Base-by-base conservation (phyloP, 2,329 filamentous ascomycete genomes). In the Stagonosporopsis vannaccii region DNA sequence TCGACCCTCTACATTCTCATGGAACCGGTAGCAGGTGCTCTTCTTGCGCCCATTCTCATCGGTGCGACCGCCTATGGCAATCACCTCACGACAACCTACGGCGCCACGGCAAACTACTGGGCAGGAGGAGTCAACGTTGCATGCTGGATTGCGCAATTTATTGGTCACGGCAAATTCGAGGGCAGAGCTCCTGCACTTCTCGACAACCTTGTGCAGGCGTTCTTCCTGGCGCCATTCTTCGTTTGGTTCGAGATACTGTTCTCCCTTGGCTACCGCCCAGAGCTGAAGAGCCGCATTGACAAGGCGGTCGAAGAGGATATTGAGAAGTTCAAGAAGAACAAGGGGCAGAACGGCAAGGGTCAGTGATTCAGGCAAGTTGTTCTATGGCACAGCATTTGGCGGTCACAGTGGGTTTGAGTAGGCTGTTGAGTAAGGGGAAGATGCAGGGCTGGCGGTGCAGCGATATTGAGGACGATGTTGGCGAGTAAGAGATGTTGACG, bases 191-290 rank as follows among this genome's bases (percentile, higher is more conserved):
- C 94, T 7, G 94, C 93, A 4, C 79, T 98, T 61, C 80, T 98
- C 43, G 93, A 98, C 78, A 98, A 97, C 71, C 79, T 98, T 37
- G 83, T 96, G 43, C 95, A 98, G 78, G 93, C 95, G 25, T 77
- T 98, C 62, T 94, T 98, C 71, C 83, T 98, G 22, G 95, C 95
- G 0, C 95, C 95, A 8, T 89, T 99, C 70, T 99, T 98, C 68
- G 94, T 98, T 56, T 99, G 95, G 91, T 89, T 99, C 68, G 93
- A 98, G 80, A 79, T 96, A 22, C 83, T 99, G 23, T 99, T 99
- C 81, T 87, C 84, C 69, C 85, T 96, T 46, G 95, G 95, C 44
- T 99, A 98, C 78, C 86, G 95, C 57, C 90, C 89, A 1, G 92
- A 96, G 75, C 81, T 99, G 65, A 92, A 94, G 79, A 84, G 85